Conservation (phyloP, 75 land plant genomes). For the Larix kaempferi region DNA sequence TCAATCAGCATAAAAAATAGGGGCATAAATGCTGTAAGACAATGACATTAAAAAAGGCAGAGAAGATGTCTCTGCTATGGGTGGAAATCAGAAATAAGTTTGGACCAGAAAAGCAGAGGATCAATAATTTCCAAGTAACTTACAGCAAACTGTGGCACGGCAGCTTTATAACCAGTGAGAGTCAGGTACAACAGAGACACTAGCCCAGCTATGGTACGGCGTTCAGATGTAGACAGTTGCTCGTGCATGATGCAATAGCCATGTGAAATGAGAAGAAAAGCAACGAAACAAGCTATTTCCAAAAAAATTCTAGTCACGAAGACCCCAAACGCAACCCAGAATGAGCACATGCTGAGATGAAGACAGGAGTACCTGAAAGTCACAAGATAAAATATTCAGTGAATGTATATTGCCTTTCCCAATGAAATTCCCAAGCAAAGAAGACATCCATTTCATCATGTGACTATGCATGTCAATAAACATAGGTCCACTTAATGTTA, state of each 20-base stretch:
- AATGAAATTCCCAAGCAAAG: background rate
- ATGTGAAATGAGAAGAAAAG: slow-evolving; percentile 88
- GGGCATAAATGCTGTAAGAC: background rate
- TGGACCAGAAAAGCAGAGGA: slow-evolving; percentile 6
- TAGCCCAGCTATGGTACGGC: slow-evolving; percentile 75
- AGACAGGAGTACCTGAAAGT: slow-evolving; percentile 83
- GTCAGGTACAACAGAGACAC: slow-evolving; percentile 78
- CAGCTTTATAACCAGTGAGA: slow-evolving; percentile 88
- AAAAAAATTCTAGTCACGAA: slow-evolving; percentile 88
- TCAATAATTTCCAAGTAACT: slow-evolving; percentile 20
- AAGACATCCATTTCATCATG: background rate
- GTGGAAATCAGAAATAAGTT: background rate
- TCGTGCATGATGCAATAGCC: slow-evolving; percentile 96
- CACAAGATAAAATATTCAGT: background rate
- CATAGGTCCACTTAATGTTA: background rate
- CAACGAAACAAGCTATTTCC: slow-evolving; percentile 84
- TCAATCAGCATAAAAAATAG: background rate
- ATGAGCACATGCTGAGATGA: slow-evolving; percentile 67
- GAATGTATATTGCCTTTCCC: background rate
- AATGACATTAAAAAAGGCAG: background rate
- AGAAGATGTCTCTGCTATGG: background rate
- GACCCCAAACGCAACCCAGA: slow-evolving; percentile 98
- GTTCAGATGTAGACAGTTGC: slow-evolving; percentile 68
- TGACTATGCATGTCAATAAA: background rate
- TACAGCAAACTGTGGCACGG: slow-evolving; percentile 85